Base-by-base conservation (phyloP, 805 yeast genomes). In the Candida namnaoensis region DNA sequence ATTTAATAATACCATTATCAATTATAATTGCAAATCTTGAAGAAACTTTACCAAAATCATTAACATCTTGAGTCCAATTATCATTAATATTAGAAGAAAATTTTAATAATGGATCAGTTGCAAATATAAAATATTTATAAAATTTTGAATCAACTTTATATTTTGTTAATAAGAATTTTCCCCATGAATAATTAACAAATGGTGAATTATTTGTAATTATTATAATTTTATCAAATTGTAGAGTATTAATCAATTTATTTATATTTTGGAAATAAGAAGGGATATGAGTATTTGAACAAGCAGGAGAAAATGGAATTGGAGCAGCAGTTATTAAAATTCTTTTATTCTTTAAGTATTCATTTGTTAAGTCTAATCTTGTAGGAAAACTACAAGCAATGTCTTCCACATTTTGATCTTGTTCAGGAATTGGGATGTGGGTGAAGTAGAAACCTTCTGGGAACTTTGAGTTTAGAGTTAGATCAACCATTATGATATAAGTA, bases 251-350 rank as follows among this genome's bases (percentile, higher is more conserved):
- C 8, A 34, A n/a, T n/a, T 9, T 12, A 6, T 30, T 30, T 11
- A 30, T 9, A 5, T 9, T 6, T 6, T 9, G 7, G 7, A 30
- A 30, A 30, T 30, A 30, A 30, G 35, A 19, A 43, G 91, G 91
- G 45, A 83, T 72, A 62, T 83, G 93, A 52, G 74, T 69, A 39
- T 72, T 76, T 38, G 84, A 71, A 62, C 93, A 84, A 7, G 91
- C 78, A 43, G 91, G 95, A 26, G 95, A 84, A 71, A 84, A 86
- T 10, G 95, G 93, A 47, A 90, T 95, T 47, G 95, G 93, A 32
- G 85, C 88, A 44, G 83, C 72, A 30, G 87, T 86, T 51, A 85
- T 66, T 36, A 84, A 77, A 30, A 81, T 76, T 41, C 52, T 53
- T 43, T 56, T 54, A 14, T 56, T 57, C 34, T 50, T 50, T 11